Percentiles rank a stretch among this genome's conserved stretches.
These are phyloP conservation scores for Pseudozyma sp. DNA, from an alignment of 1,284 basidiomycete genomes.

Conservation along the genomic window DNA sequence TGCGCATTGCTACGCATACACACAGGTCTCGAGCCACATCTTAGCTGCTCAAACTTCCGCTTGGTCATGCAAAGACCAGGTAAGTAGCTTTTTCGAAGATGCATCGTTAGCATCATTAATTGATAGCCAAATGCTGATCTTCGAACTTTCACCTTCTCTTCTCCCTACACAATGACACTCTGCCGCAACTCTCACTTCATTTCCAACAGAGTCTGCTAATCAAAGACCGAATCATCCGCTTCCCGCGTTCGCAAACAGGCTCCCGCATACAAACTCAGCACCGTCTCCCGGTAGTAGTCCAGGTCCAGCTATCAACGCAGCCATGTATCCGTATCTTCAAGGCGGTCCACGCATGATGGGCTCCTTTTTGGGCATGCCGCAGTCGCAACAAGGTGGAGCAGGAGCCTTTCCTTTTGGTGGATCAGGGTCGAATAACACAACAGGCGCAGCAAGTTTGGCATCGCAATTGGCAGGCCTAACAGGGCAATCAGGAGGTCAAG, in stretches of 20 bases:
- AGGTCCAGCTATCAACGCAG: slow-evolving; percentile 20
- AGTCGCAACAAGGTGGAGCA: slow-evolving; percentile 47
- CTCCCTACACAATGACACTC: slow-evolving; percentile 1
- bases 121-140: not conserved
- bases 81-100: slow-evolving; percentile 8
- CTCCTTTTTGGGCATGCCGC: slow-evolving; percentile 51
- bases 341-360: slow-evolving; percentile 56
- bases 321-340: slow-evolving; percentile 56
- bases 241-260: slow-evolving; percentile 42
- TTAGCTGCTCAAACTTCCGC: slow-evolving; percentile 20
- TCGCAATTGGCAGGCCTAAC: slow-evolving; percentile 44
- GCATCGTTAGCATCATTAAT: not conserved
- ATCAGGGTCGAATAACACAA: slow-evolving; percentile 49
- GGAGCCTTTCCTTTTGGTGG: slow-evolving; percentile 54
- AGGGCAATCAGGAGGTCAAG: slow-evolving; percentile 41
- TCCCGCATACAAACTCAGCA: slow-evolving; percentile 30
- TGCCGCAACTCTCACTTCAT: not conserved
- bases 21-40: slow-evolving; percentile 9
- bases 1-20: not conserved
- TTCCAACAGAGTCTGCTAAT: slow-evolving; percentile 31
- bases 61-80: slow-evolving; percentile 51
- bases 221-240: slow-evolving; percentile 40
- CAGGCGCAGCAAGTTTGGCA: slow-evolving; percentile 47
- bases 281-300: slow-evolving; percentile 35
- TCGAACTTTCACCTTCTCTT: not conserved